Conservation (phyloP, 768 basidiomycete genomes). For the Mycena albidolilacea region DNA sequence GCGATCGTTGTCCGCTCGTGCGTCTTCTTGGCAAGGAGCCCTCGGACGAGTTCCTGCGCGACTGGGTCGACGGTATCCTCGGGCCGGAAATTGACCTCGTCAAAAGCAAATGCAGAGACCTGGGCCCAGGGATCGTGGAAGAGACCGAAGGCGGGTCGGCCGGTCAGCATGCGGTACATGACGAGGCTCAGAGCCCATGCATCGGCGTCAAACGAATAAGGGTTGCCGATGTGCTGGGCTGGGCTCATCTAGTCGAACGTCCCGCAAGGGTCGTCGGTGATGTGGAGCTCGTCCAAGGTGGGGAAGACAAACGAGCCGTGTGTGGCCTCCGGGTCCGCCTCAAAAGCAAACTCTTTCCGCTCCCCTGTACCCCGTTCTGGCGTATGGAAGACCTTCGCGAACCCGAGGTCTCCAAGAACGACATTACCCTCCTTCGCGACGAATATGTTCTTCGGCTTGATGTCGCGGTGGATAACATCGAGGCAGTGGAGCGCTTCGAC, state of each 20-base stretch:
- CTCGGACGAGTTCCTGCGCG: neutral
- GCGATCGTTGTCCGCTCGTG: neutral
- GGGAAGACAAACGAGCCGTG: constrained; percentile 2
- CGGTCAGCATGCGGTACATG: constrained; percentile 7
- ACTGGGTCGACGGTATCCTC: neutral
- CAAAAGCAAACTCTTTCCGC: neutral
- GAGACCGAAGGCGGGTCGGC: constrained; percentile 1
- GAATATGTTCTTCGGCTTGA: no score
- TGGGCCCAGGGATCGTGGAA: no score
- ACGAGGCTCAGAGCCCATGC: constrained; percentile 9
- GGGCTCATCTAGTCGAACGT: constrained; percentile 19
- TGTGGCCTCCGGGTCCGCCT: constrained; percentile 1
- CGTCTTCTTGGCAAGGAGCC: constrained; percentile 2
- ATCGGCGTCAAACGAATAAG: constrained; percentile 18
- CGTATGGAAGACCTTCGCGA: neutral
- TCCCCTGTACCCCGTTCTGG: neutral
- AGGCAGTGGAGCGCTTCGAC: no score
- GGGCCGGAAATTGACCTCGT: neutral
- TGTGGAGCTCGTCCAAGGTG: neutral
- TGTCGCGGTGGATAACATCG: no score
- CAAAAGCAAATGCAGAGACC: neutral
- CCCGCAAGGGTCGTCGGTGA: neutral
- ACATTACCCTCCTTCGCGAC: constrained; percentile 5
- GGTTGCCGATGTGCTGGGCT: neutral
- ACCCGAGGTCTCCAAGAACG: constrained; percentile 16